Conservation (phyloP, 306 rosid genomes). For the Pterocarpus santalinus region DNA sequence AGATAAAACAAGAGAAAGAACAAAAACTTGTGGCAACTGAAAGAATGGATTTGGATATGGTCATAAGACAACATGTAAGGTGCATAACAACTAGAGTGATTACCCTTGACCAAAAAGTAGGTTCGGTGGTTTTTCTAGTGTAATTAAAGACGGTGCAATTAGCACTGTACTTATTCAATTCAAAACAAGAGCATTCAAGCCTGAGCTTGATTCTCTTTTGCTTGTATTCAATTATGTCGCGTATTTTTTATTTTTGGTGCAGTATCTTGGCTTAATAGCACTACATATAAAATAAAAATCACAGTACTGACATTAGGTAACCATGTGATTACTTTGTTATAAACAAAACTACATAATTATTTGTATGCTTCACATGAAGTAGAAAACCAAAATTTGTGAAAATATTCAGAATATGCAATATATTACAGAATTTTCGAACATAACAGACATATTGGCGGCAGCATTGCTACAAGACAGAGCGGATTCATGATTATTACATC, state of each 20-base stretch:
- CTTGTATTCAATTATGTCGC: too few relatives aligned
- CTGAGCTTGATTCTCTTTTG: background rate
- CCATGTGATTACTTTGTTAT: background rate
- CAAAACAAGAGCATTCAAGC: background rate
- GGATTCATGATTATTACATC: conserved; percentile 37
- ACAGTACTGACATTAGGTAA: background rate
- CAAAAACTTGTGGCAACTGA: background rate
- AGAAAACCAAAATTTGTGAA: conserved; percentile 15
- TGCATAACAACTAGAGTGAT: background rate
- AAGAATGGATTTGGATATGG: background rate
- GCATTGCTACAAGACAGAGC: conserved; percentile 25
- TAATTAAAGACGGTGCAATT: background rate
- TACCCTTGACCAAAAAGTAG: background rate
- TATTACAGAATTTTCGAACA: conserved; percentile 1
- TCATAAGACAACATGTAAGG: background rate
- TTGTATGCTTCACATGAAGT: background rate
- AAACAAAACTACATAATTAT: background rate
- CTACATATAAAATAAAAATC: background rate
- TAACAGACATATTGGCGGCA: background rate
- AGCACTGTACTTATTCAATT: background rate
- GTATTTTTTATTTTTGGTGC: background rate
- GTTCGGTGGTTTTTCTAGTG: background rate
- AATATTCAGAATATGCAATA: conserved; percentile 9
- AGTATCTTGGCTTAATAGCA: background rate
- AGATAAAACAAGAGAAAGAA: conserved; percentile 8